Evolutionary conservation across 257 asterid genomes (phyloP).

Genomic region (Catharanthus roseus): DNA sequence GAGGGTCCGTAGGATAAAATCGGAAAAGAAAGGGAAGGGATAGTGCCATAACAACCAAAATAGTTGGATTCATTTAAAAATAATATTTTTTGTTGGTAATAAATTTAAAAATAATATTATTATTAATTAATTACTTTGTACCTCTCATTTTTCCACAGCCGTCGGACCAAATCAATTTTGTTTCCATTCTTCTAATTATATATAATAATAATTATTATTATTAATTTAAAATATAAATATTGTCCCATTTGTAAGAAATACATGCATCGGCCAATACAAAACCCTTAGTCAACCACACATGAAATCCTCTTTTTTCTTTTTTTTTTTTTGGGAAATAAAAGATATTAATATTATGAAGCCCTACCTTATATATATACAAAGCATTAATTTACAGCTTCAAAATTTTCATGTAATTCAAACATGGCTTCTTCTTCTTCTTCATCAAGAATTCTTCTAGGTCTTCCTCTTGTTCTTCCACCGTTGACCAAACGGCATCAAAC

Average conservation of each 20-base stretch:
- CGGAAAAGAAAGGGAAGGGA: no score
- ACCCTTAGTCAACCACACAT: not conserved
- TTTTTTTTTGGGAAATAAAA: no score
- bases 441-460: slow-evolving; percentile 5
- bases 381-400: not conserved
- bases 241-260: not conserved
- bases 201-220: no score
- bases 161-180: not conserved
- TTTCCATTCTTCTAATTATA: not conserved
- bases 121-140: no score
- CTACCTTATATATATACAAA: not conserved
- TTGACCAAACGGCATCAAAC: not conserved
- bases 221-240: not conserved
- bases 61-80: no score
- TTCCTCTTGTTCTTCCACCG: not conserved
- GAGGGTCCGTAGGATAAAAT: no score
- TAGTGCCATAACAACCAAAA: no score
- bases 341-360: no score
- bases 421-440: slow-evolving; percentile 26
- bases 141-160: no score
- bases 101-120: no score
- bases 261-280: not conserved
- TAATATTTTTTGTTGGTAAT: no score
- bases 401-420: not conserved
- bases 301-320: not conserved